Evolutionary conservation across 805 yeast species (phyloP), one percentile per base, ranked within the genome.

Genomic region (Komagataella phaffii): DNA sequence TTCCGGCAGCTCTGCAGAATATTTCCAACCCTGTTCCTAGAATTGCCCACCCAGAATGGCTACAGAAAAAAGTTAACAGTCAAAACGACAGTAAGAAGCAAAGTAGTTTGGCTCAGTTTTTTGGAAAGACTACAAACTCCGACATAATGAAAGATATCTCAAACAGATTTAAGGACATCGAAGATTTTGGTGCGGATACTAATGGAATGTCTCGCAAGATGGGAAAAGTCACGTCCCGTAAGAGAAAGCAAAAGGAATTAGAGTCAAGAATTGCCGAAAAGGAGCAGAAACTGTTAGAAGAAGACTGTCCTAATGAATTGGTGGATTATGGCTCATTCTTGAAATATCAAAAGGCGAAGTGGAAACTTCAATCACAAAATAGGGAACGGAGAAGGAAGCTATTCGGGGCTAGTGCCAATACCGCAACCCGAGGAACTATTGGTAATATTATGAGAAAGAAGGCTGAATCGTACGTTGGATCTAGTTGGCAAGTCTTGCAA

Each of bases 1-100:
- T 93, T 57, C 99, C 99, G 2, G 99, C 99, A 3, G 98, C 97
- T 5, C 71, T 91, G 51, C 99, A 93, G 68, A 80, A 80, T 50
- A 79, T 91, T 17, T 67, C 72, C 12, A 95, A 93, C 60, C 99
- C 99, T 0, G 97, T 95, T 47, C 97, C 97, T 4, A 73, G 97
- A 58, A 91, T 95, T 6, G 78, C 79, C 3, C 97, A 91, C 61
- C 99, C 99, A 0, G 93, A 84, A 30, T 93, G 99, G 99, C 71
- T 93, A 52, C 76, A 74, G 53, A 81, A 75, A 57, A 77, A 76
- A 53, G 80, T 91, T 51, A 73, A 75, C 2, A 68, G 68, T 5
- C 77, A 72, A 52, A 79, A 80, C 51, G 91, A 87, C 61, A 79
- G 76, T 53, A 73, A 77, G 60, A 86, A 86, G 60, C 98, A 91